phyloP scores from a whole-genome alignment of 306 rosid genomes.

The Hylodesmum podocarpum region DNA sequence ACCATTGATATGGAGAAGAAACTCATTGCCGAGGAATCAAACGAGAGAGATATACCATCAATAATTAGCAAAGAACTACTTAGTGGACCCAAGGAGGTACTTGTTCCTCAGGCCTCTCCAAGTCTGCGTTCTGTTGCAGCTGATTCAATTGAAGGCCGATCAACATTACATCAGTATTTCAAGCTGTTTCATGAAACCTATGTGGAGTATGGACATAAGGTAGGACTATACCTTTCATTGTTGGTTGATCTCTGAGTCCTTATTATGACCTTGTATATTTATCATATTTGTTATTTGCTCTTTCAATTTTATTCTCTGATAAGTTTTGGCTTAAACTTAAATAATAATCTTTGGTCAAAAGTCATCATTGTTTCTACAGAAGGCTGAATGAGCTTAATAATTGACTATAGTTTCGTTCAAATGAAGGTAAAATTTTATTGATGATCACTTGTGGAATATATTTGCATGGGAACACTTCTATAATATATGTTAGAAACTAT shows the following conservation, averaged over 20 bases:
- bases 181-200: conserved; percentile 91
- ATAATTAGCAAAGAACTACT: conserved; percentile 89
- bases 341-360: conserved; percentile 10
- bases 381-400: neutral
- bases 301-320: neutral
- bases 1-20: conserved; percentile 58
- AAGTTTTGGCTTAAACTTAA: conserved; percentile 15
- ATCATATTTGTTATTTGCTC: conserved; percentile 3
- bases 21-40: conserved; percentile 36
- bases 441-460: conserved; percentile 3
- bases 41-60: conserved; percentile 54
- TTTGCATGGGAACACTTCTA: neutral
- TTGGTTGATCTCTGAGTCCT: neutral
- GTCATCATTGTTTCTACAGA: neutral
- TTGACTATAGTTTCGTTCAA: neutral
- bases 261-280: conserved; percentile 7
- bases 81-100: conserved; percentile 78
- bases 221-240: conserved; percentile 34
- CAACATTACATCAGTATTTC: conserved; percentile 88
- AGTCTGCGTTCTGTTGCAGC: conserved; percentile 76
- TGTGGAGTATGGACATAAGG: conserved; percentile 97
- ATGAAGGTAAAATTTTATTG: neutral
- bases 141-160: conserved; percentile 94
- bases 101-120: conserved; percentile 73
- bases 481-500: conserved; percentile 9